phyloP scores from a whole-genome alignment of 2,329 filamentous ascomycete genomes.

The Venturiaceae sp. region DNA sequence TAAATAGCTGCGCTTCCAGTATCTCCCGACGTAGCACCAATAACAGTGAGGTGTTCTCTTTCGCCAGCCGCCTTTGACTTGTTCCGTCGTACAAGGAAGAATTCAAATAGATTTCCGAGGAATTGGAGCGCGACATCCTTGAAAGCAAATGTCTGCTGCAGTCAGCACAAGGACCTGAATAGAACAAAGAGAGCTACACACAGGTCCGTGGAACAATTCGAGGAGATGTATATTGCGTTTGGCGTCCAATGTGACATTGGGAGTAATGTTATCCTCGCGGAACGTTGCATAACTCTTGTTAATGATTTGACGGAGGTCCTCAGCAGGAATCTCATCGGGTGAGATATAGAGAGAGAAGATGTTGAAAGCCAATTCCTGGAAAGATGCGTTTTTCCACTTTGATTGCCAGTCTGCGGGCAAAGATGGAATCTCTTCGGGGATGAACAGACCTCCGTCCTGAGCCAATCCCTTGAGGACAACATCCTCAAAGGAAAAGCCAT shows the following conservation, averaged over 20 bases:
- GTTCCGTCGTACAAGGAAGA: constrained; percentile 73
- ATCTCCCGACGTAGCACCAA: constrained; percentile 30
- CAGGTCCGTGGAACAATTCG: constrained; percentile 88
- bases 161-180: background rate
- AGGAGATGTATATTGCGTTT: constrained; percentile 69
- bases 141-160: constrained; percentile 65
- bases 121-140: constrained; percentile 75
- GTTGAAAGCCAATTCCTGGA: constrained; percentile 71
- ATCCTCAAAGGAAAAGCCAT: constrained; percentile 76
- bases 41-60: constrained; percentile 29
- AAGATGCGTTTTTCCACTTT: constrained; percentile 68
- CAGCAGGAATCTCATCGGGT: constrained; percentile 65
- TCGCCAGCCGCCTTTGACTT: constrained; percentile 51
- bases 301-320: constrained; percentile 77
- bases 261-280: constrained; percentile 67
- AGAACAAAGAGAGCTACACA: background rate
- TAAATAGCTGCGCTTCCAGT: constrained; percentile 96
- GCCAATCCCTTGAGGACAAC: constrained; percentile 86
- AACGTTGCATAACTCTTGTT: constrained; percentile 83
- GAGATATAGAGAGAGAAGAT: constrained; percentile 87
- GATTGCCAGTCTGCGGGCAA: constrained; percentile 54
- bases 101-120: constrained; percentile 91
- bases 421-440: constrained; percentile 70
- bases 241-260: constrained; percentile 65
- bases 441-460: constrained; percentile 77